These are phyloP conservation scores for Chlamydomonas reinhardtii DNA, from an alignment of 163 green algal genomes.

Conservation along the genomic window DNA sequence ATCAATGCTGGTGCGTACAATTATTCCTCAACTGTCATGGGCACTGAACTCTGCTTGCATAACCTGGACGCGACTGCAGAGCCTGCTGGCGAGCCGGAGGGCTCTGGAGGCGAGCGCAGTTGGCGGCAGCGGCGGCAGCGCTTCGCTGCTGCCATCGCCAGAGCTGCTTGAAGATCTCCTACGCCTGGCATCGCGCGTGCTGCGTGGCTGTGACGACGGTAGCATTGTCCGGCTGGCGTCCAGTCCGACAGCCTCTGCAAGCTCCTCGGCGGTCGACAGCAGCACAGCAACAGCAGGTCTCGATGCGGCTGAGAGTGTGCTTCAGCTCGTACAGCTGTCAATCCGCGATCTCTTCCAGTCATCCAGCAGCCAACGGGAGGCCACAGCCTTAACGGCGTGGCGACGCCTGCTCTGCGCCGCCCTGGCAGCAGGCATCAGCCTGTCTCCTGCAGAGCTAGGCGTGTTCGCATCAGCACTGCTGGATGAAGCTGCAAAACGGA, in stretches of 20 bases:
- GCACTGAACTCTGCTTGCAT: too few species aligned
- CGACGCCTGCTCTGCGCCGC: not conserved
- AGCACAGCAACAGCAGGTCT: too few species aligned
- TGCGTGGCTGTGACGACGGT: not conserved
- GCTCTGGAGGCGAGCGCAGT: too few species aligned
- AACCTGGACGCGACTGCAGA: too few species aligned
- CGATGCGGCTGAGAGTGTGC: not conserved
- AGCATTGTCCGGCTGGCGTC: not conserved
- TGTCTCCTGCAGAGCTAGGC: not conserved
- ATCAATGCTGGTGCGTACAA: too few species aligned
- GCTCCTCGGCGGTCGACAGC: too few species aligned
- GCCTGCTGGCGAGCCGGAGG: too few species aligned
- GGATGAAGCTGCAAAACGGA: too few species aligned
- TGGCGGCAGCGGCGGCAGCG: too few species aligned
- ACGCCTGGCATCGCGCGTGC: not conserved
- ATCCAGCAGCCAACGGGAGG: not conserved
- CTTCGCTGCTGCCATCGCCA: too few species aligned
- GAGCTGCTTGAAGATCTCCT: conserved; percentile 1
- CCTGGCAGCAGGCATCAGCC: not conserved
- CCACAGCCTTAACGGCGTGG: not conserved
- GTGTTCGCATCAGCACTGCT: not conserved
- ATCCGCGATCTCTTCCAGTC: not conserved
- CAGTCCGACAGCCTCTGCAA: not conserved
- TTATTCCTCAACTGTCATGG: too few species aligned
- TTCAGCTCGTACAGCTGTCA: not conserved